Base-by-base conservation (phyloP, 2,329 filamentous ascomycete species). In the Corniculantispora saksenae region DNA sequence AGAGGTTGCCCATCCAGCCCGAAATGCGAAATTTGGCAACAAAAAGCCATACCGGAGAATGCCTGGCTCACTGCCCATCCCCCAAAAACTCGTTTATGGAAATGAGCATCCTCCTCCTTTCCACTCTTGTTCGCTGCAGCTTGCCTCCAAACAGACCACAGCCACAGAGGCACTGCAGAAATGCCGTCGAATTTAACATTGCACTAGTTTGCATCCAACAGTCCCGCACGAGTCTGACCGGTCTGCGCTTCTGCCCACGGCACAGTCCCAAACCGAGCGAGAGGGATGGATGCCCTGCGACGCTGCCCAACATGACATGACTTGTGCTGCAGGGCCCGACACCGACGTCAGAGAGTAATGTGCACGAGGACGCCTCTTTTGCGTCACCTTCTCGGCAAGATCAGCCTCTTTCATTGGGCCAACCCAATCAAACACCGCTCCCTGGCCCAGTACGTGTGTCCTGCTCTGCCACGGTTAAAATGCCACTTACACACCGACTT, bases 141-240 rank as follows among this genome's bases (percentile, higher is more conserved):
- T 21, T 17, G 6, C 35, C 25, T 32, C 35, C 21, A 38, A 47
- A 13, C 38, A n/a, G n/a, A n/a, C n/a, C 32, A 58, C 15, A 58
- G n/a, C n/a, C n/a, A 23, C 23, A 58, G 13, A 25, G 32, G 38
- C 25, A 54, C 21, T 48, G 48, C 23, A 40, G n/a, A 54, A 25
- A 38, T 45, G 59, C 48, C 25, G 59, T 45, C 48, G 38, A 51
- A 62, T 62, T 35, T 50, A 29, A 55, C 50, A 62, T 32, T 55
- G 38, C 60, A 48, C 50, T 55, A 47, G 60, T 48, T 62, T 55
- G 50, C 60, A 54, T 55, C 59, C 15, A 62, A 61, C 35, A 10
- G 59, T 13, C 50, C 50, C 47, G 50, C 60, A 32, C 50, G 25
- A 47, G 25, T 62, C 60, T 62, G 60, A 54, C 60, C 38, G 50